These are phyloP conservation scores for Phtheirospermum japonicum DNA, from an alignment of 257 asterid genomes.

Conservation along the genomic window DNA sequence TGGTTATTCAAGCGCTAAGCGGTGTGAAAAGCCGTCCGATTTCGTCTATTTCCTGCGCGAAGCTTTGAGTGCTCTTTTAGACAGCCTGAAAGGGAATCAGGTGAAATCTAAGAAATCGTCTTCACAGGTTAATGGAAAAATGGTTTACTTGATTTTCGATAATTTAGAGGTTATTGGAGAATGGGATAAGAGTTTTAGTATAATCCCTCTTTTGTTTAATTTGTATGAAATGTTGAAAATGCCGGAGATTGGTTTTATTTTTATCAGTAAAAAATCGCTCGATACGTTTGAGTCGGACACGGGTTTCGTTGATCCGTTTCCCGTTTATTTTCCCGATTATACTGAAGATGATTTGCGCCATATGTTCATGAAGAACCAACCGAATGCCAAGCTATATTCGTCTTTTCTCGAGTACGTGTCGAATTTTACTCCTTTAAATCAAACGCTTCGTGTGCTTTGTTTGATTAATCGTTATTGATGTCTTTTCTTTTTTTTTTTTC, in stretches of 20 bases:
- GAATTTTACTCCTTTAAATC: conserved; percentile 11
- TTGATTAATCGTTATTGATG: neutral
- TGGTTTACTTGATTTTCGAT: conserved; percentile 87
- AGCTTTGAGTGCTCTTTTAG: conserved; percentile 53
- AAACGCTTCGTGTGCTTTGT: neutral
- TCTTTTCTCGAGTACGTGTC: conserved; percentile 80
- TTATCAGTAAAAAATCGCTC: conserved; percentile 68
- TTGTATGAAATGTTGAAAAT: conserved; percentile 65
- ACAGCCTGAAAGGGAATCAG: conserved; percentile 42
- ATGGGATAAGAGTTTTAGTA: conserved; percentile 68
- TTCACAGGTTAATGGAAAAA: conserved; percentile 50
- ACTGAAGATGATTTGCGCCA: conserved; percentile 73
- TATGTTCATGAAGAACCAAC: conserved; percentile 64
- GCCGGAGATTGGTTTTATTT: conserved; percentile 79
- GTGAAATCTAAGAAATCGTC: conserved; percentile 49
- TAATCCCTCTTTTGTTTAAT: conserved; percentile 65
- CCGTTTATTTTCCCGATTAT: conserved; percentile 78
- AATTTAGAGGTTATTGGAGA: conserved; percentile 62
- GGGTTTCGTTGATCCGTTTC: conserved; percentile 70
- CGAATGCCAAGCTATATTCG: conserved; percentile 64
- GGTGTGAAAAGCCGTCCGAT: conserved; percentile 86
- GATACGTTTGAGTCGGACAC: conserved; percentile 73
- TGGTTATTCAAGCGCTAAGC: conserved; percentile 69
- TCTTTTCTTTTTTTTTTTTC: conserved; percentile 17
- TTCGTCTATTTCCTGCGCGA: conserved; percentile 73